phyloP scores from a whole-genome alignment of 1,284 basidiomycete genomes.

The Malassezia caprae region DNA sequence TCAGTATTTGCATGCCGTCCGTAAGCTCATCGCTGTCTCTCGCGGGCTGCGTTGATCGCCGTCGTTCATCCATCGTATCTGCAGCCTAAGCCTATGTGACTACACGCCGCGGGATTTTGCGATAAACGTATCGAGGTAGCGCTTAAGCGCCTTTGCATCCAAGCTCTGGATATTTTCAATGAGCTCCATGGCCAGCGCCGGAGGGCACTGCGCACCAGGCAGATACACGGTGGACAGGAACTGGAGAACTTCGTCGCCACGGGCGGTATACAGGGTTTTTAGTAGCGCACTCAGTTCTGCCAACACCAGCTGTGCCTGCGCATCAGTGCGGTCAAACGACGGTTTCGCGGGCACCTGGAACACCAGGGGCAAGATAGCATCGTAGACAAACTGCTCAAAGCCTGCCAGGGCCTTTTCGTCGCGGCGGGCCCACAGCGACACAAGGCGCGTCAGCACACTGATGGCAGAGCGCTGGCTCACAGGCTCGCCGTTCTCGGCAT shows the following conservation, averaged over 20 bases:
- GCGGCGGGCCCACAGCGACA: constrained; percentile 64
- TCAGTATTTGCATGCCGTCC: not conserved
- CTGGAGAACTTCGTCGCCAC: constrained; percentile 73
- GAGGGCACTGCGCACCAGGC: constrained; percentile 77
- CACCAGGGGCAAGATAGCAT: constrained; percentile 68
- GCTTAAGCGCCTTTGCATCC: constrained; percentile 66
- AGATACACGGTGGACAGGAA: constrained; percentile 73
- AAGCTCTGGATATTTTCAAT: constrained; percentile 26
- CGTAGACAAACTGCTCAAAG: constrained; percentile 86
- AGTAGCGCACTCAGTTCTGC: constrained; percentile 54
- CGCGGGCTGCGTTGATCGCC: not conserved
- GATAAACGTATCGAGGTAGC: constrained; percentile 33
- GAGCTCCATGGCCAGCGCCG: constrained; percentile 67
- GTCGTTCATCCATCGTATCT: not conserved
- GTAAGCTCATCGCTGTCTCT: not conserved
- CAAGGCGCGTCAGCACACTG: constrained; percentile 61
- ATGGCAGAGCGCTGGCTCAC: constrained; percentile 69
- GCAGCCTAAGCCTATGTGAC: not conserved
- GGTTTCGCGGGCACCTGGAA: constrained; percentile 72
- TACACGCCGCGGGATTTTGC: constrained; percentile 23
- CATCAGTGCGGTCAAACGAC: constrained; percentile 77
- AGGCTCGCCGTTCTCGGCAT: constrained; percentile 49
- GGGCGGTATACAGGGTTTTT: constrained; percentile 64
- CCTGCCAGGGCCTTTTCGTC: constrained; percentile 58
- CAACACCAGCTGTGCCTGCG: constrained; percentile 53